phyloP scores from a whole-genome alignment of 306 rosid species.

The Argentina anserina region DNA sequence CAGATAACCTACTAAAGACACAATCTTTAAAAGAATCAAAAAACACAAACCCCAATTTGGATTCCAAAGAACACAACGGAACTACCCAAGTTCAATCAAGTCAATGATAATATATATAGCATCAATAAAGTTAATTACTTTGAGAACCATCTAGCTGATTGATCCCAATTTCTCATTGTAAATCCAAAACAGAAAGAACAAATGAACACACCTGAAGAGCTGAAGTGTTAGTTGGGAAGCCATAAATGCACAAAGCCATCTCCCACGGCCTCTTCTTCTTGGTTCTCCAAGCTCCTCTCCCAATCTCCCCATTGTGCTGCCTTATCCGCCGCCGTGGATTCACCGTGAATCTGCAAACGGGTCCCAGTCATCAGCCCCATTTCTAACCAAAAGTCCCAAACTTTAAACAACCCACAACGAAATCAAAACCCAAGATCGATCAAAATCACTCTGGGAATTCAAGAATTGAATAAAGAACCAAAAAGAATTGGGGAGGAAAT shows the following conservation, averaged over 20 bases:
- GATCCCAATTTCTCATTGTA: neutral
- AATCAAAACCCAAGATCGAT: neutral
- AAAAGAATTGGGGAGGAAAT: too few relatives aligned
- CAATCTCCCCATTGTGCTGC: constrained; percentile 95
- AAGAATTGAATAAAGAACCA: neutral
- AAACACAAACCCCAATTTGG: neutral
- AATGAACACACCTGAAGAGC: constrained; percentile 76
- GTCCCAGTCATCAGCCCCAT: neutral
- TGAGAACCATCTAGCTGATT: neutral
- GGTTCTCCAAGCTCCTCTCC: constrained; percentile 81
- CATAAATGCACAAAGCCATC: constrained; percentile 89
- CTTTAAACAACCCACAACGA: neutral
- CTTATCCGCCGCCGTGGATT: constrained; percentile 85
- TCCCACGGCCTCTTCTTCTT: constrained; percentile 92
- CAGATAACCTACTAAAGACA: neutral
- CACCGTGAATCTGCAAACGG: constrained; percentile 71
- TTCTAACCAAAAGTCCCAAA: neutral
- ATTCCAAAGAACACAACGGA: constrained; percentile 1
- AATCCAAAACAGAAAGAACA: neutral
- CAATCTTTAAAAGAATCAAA: neutral
- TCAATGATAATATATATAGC: neutral
- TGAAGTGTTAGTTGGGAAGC: constrained; percentile 82
- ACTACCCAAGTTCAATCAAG: neutral
- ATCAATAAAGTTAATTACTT: neutral
- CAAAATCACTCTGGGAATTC: neutral